Evolutionary conservation across 805 yeast species (phyloP), one percentile per base, ranked within the genome.

Genomic region (Alloascoidea hylecoeti): DNA sequence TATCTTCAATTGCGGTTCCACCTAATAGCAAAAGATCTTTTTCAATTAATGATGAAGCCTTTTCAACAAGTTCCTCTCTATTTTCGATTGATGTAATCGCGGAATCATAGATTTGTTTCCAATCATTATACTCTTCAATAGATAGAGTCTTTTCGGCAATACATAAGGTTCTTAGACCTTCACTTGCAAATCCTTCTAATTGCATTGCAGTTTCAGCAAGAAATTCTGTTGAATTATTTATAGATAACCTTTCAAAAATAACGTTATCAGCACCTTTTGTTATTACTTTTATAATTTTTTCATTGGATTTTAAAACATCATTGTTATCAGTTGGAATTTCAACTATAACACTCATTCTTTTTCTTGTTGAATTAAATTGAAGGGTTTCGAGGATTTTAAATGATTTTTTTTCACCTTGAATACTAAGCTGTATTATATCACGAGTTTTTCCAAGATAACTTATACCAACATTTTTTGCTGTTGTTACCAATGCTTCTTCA

Each of bases 1-100:
- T 63, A 51, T 81, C 92, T 53, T 81, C 92, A 50, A 81, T 80
- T 9, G 86, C 92, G 14, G 92, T 81, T 16, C 86, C 84, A 15
- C 92, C 92, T 36, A 81, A 55, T 37, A 81, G 59, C 2, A 55
- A 53, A 35, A 81, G 63, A 17, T 63, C 70, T 2, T 55, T 52
- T 53, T 81, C 94, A 39, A 82, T 63, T 40, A 72, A 75, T 34
- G 68, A 75, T 17, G 73, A 70, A 17, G 75, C 64, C 17, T 45
- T 44, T 28, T 72, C 82, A 47, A 78, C 62, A 32, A 57, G 49
- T 17, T 57, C 71, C 14, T 80, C 89, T 41, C 89, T 64, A 40
- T 73, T 63, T 15, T 65, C 72, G 1, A 76, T 61, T 1, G 79
- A 61, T 30, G 61, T 52, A 30, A 69, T 60, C 1, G 86, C 89